Evolutionary conservation across 208 protist genomes (phyloP), one percentile per base, ranked within the genome.

Genomic region (Kentomonas sorsogonicus): DNA sequence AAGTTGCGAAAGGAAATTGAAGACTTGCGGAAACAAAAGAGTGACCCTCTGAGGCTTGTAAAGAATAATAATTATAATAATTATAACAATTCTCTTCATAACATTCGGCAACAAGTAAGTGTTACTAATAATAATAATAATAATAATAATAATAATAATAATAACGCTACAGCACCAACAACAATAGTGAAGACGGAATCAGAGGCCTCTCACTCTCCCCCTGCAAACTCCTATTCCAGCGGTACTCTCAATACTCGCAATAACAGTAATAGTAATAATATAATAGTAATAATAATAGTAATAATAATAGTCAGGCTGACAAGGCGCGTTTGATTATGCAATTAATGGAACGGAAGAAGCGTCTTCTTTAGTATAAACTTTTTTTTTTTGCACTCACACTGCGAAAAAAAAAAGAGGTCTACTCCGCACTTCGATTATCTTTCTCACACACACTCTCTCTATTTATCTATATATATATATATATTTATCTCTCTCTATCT

Each of bases 21-120:
- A 44, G 70, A 57, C 10, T 40, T 82, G 13, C 66, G 89, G 54
- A 94, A 94, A 58, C 57, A 77, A 39, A 62, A 70, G 5, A 69
- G 84, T 10, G 87, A 94, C 51, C 87, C 87, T 3, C 61, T 91
- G 6, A 30, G n/a, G n/a, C n/a, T n/a, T n/a, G n/a, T n/a, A n/a
- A n/a, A n/a, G n/a, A n/a, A n/a, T n/a, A n/a, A n/a, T n/a, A n/a
- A n/a, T n/a, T n/a, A n/a, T n/a, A n/a, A n/a, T n/a, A n/a, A n/a
- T n/a, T n/a, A n/a, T n/a, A n/a, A n/a, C n/a, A n/a, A n/a, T n/a
- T n/a, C n/a, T n/a, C n/a, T n/a, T n/a, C n/a, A 66, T 29, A 69
- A 74, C 22, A 71, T 91, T 41, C 53, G 74, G 57, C 51, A 66
- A 26, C 79, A 83, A 71, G 63, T 20, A 79, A 66, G 39, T 52